Percentiles rank a stretch among this genome's conserved stretches.
Evolutionary conservation across 208 protist species (phyloP).

Genomic region (Tritrichomonas foetus): DNA sequence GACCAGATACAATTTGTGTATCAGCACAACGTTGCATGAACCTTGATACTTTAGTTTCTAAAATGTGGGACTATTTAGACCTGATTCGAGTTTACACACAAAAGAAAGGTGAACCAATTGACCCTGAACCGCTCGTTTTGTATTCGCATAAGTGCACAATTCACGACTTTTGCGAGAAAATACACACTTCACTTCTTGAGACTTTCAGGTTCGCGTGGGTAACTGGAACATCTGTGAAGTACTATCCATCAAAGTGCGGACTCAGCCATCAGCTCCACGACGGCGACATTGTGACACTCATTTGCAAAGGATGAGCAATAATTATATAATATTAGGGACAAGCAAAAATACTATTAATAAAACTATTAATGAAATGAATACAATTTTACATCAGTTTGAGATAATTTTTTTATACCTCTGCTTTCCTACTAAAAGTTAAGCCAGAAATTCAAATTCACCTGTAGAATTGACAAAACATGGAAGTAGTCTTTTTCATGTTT

Average conservation of each 20-base stretch:
- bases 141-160: background rate
- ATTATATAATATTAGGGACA: too few relatives aligned
- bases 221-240: slow-evolving; percentile 34
- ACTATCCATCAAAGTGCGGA: background rate
- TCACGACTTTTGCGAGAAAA: slow-evolving; percentile 34
- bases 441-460: too few relatives aligned
- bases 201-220: slow-evolving; percentile 28
- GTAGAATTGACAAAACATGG: too few relatives aligned
- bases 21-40: background rate
- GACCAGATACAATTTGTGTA: slow-evolving; percentile 24
- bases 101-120: background rate
- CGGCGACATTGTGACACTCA: slow-evolving; percentile 23
- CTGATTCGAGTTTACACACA: slow-evolving; percentile 37
- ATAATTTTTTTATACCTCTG: too few relatives aligned
- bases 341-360: too few relatives aligned
- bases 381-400: too few relatives aligned
- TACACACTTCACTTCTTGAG: background rate
- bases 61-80: slow-evolving; percentile 33
- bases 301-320: background rate
- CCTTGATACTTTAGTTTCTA: background rate
- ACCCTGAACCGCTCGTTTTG: slow-evolving; percentile 22
- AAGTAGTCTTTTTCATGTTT: too few relatives aligned
- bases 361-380: too few relatives aligned
- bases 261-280: slow-evolving; percentile 34
- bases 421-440: too few relatives aligned